phyloP scores from a whole-genome alignment of 2,329 filamentous ascomycete species.

The Epichloe brachyelytri region DNA sequence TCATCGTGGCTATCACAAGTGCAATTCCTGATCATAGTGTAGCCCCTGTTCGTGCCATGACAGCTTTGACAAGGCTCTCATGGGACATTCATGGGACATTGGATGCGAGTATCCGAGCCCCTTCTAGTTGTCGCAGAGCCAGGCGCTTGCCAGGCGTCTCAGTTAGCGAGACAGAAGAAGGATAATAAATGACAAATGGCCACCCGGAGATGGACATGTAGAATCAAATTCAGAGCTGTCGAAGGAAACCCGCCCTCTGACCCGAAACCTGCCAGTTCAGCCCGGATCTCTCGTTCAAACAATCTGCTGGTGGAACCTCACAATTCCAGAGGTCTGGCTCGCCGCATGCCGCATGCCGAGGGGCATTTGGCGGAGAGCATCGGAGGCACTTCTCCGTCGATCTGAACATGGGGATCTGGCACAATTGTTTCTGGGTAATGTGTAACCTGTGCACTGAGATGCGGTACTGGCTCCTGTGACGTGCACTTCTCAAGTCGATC shows the following conservation, averaged over 20 bases:
- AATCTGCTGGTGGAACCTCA: conserved; percentile 2
- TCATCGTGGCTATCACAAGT: neutral
- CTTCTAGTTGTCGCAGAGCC: neutral
- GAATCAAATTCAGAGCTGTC: neutral
- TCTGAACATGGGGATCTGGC: neutral
- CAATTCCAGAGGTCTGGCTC: conserved; percentile 3
- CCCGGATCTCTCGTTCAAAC: neutral
- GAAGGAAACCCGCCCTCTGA: neutral
- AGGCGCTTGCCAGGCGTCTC: conserved; percentile 5
- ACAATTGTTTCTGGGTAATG: neutral
- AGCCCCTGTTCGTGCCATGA: neutral
- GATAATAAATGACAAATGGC: neutral
- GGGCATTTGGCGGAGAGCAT: neutral
- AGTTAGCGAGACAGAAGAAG: conserved; percentile 6
- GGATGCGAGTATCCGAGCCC: conserved; percentile 6
- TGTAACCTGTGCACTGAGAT: conserved; percentile 6
- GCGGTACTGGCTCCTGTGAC: conserved; percentile 1
- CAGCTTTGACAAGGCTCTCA: neutral
- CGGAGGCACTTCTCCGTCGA: neutral
- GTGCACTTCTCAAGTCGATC: conserved; percentile 4
- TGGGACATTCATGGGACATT: neutral
- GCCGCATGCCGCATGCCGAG: conserved; percentile 2
- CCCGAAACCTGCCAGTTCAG: neutral
- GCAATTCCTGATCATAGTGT: neutral
- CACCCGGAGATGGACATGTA: neutral